Conservation (phyloP, 192 early-diverging fungal genomes). For the Cetraspora pellucida region DNA sequence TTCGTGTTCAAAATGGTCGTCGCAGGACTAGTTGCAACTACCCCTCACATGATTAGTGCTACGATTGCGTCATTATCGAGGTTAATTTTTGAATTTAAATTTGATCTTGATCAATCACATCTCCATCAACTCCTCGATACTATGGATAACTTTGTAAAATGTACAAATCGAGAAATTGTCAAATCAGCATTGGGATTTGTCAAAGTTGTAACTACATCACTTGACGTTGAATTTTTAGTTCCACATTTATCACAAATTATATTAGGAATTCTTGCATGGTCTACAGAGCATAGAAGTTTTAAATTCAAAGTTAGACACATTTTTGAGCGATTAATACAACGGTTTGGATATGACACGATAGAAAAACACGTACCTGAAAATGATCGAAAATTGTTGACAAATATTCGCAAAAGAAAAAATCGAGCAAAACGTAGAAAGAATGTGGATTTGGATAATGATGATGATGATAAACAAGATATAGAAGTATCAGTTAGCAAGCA, state of each 20-base stretch:
- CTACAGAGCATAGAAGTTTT: slow-evolving; percentile 86
- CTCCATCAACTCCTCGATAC: slow-evolving; percentile 77
- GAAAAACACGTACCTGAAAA: slow-evolving; percentile 80
- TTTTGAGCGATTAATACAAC: slow-evolving; percentile 86
- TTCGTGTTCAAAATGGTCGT: slow-evolving; percentile 87
- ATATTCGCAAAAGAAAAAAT: slow-evolving; percentile 91
- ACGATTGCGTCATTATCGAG: slow-evolving; percentile 81
- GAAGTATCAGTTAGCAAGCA: slow-evolving; percentile 45
- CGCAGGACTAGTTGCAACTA: slow-evolving; percentile 91
- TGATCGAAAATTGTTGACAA: slow-evolving; percentile 85
- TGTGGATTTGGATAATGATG: slow-evolving; percentile 42
- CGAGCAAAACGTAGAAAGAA: slow-evolving; percentile 76
- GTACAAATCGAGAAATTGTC: slow-evolving; percentile 87
- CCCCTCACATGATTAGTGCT: slow-evolving; percentile 90
- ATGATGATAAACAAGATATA: slow-evolving; percentile 47
- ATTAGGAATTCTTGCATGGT: slow-evolving; percentile 74
- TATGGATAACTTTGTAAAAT: slow-evolving; percentile 77
- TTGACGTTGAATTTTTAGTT: slow-evolving; percentile 72
- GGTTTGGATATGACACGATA: slow-evolving; percentile 81
- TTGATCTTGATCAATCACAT: slow-evolving; percentile 63
- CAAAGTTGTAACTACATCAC: slow-evolving; percentile 83
- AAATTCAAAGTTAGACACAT: slow-evolving; percentile 91
- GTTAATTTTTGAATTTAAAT: slow-evolving; percentile 91
- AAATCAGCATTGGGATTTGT: slow-evolving; percentile 90
- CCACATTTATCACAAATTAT: slow-evolving; percentile 77